Evolutionary conservation across 2,329 filamentous ascomycete species (phyloP), one percentile per base, ranked within the genome.

Genomic region (Hypoxylon sp.): DNA sequence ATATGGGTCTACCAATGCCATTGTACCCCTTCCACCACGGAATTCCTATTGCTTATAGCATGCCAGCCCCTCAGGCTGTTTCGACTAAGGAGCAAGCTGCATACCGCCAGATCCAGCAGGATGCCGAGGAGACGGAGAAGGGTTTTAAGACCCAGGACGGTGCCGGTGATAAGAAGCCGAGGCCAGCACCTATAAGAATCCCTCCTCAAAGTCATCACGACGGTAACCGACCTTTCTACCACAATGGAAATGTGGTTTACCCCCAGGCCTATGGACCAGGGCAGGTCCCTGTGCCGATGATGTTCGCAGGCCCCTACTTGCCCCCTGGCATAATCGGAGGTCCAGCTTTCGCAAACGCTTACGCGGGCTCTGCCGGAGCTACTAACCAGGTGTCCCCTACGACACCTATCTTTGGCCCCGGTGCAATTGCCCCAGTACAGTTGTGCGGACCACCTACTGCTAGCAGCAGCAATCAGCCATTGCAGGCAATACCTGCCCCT

Each of bases 201-300:
- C 79, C 82, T 1, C 78, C 81, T 10, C 79, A 82, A 0, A 83
- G 84, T 17, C 81, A 84, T 56, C 82, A 84, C 60, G 85, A 87
- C 56, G 80, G 78, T 27, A 80, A 73, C 32, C 81, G 82, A 37
- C 82, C 85, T 0, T 85, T 83, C 70, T 77, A 80, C 63, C 78
- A 77, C 72, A 83, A 85, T 55, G 82, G 83, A 0, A 82, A 84
- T 57, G 79, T 82, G 77, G 73, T 83, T 69, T 79, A 83, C 66
- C 81, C 81, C 2, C 6, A 67, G 3, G 10, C 67, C n/a, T 51
- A 70, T 62, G 72, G 63, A 51, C 66, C 72, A 47, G 44, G 61
- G 3, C 69, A 67, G 19, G 55, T 58, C 32, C 69, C 62, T 2
- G 56, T 73, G 62, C 64, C 71, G 31, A 72, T 72, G 50, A 67